phyloP scores from a whole-genome alignment of 257 asterid species.

The Ilex asprella region DNA sequence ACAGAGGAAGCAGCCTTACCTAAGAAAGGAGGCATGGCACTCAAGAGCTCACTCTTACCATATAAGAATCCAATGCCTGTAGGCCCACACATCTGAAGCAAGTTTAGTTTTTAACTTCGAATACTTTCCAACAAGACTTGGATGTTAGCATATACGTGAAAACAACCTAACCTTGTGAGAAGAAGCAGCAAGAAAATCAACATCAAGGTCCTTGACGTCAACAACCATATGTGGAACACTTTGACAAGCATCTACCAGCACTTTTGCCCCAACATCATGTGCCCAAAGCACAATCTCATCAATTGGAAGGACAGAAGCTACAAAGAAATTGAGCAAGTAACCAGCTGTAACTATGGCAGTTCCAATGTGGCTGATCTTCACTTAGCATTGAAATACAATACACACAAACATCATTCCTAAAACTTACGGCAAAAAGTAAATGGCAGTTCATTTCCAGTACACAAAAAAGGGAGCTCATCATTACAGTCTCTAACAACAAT shows the following conservation, averaged over 20 bases:
- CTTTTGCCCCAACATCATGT: constrained; percentile 85
- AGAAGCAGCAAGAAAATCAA: constrained; percentile 94
- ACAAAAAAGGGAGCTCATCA: too few relatives aligned
- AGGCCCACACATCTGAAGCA: constrained; percentile 99
- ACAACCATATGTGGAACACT: constrained; percentile 98
- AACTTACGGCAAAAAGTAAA: too few relatives aligned
- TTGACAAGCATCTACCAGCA: constrained; percentile 97
- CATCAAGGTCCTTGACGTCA: constrained; percentile 65
- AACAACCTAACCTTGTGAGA: constrained; percentile 82
- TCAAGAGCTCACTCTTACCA: constrained; percentile 72
- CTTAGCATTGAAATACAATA: too few relatives aligned
- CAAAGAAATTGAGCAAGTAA: constrained; percentile 4
- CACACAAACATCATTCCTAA: too few relatives aligned
- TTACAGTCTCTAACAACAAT: too few relatives aligned
- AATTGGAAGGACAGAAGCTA: constrained; percentile 86
- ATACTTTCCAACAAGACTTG: constrained; percentile 20
- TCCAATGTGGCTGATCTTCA: too few relatives aligned
- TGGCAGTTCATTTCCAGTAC: too few relatives aligned
- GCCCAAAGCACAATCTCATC: constrained; percentile 83
- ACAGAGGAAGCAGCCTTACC: constrained; percentile 36
- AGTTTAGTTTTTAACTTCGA: constrained; percentile 54
- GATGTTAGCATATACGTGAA: constrained; percentile 15
- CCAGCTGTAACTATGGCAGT: too few relatives aligned
- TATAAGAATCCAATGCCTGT: constrained; percentile 99
- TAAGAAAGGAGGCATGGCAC: constrained; percentile 89